Evolutionary conservation across 495 filamentous ascomycete species (phyloP), one percentile per base, ranked within the genome.

Genomic region (Tuber melanosporum): DNA sequence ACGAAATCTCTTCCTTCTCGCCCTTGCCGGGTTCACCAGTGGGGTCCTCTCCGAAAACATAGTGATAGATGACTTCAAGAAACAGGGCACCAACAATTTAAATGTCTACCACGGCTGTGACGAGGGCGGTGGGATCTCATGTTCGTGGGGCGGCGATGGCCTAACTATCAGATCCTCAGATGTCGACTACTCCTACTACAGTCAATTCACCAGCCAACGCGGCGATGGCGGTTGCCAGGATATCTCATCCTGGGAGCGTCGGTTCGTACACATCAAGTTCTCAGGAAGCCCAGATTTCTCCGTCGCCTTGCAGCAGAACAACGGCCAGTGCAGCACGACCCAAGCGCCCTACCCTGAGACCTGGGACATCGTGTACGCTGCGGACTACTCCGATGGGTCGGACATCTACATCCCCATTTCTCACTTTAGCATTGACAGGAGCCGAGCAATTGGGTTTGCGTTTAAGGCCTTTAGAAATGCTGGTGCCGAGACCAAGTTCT

Each of bases 401-500:
- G 89, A 93, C 79, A 90, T 94, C 78, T 94, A 91, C 84, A 88
- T 94, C 73, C 92, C 92, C 0, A 80, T 94, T n/a, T 85, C 85
- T 43, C 92, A 94, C 84, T 94, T 94, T 86, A 85, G 87, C 78
- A 87, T 93, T 80, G 86, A 92, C 80, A 87, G 88, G 5, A 84
- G 83, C 36, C 86, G 89, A 2, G 81, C 88, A 45, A 85, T 92
- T 47, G 91, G 91, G 17, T 85, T 94, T 73, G 89, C 89, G 1
- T 87, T 94, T 70, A 88, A 90, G 79, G 91, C 90, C 0, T 93
- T 93, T 85, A 92, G 90, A 82, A 87, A 86, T 6, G 77, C 83
- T 1, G 57, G 87, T 5, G 72, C 87, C 3, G 88, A 88, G 9
- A 84, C 83, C 32, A 83, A 92, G 44, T 86, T 88, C 79, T 86